Evolutionary conservation across 495 filamentous ascomycete species (phyloP), one percentile per base, ranked within the genome.

Genomic region (Xylaria cubensis): DNA sequence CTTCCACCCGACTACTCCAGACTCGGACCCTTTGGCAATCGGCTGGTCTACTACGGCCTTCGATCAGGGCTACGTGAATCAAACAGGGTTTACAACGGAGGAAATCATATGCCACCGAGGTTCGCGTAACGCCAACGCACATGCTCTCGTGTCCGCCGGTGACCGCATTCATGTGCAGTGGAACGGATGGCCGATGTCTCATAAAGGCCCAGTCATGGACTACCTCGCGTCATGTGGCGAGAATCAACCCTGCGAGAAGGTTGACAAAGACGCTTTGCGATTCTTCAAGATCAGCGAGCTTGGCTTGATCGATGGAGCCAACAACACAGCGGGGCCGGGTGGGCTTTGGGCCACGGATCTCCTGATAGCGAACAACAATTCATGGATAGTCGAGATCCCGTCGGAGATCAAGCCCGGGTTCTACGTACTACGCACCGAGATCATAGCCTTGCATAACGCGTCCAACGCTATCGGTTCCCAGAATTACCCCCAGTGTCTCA

Each of bases 401-500:
- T 74, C 75, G n/a, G 78, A 78, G 64, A 85, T 93, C 64, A 83
- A 79, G 7, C 76, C 88, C 9, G 92, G 92, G 7, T 88, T 90
- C 81, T 95, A 93, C 66, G 88, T 95, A 64, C 79, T 95, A 63
- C 88, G 92, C 46, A 88, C 92, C 71, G 92, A 95, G 82, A 89
- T 93, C 70, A 91, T 94, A 56, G 90, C 89, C 21, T 86, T 94
- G 36, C 92, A 94, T 81, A 87, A 85, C 41, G 91, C 89, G 17
- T 84, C 77, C 9, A 77, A 83, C 10, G 75, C 74, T 32, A 80
- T 87, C 69, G 90, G 90, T 15, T 91, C 91, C 26, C 92, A 94
- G 82, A 91, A 90, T 79, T 95, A 94, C 77, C 92, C 92, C 39
- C 79, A 80, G 53, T 95, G 92, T 81, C 78, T 93, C 78, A 94